Evolutionary conservation across 2,329 filamentous ascomycete genomes (phyloP), one percentile per base, ranked within the genome.

Genomic region (Fusarium sp.): DNA sequence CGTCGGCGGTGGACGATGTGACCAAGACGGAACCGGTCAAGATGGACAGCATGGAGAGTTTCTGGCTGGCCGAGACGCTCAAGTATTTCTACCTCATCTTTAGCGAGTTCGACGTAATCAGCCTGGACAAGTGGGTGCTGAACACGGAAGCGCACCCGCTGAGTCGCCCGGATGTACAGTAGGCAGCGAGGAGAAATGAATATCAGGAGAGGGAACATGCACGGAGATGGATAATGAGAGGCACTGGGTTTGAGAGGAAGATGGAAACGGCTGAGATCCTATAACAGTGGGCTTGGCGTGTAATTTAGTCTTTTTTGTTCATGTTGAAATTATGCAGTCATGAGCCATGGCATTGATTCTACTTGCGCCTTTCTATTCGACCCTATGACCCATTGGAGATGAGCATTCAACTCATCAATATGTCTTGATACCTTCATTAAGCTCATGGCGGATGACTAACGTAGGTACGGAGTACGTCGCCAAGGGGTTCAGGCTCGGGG

Each of bases 41-140:
- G 73, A 82, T 86, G 66, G 90, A 94, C 78, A 88, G 87, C 61
- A 94, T 94, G 92, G 92, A 94, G 85, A 93, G 91, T 70, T 94
- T 94, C 80, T 94, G 92, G 92, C 85, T 93, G 40, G 90, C 90
- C 2, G 90, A 92, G 82, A 92, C 90, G 73, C 81, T 92, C 61
- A 92, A 92, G 80, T 92, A 92, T 80, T 91, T 91, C 73, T 92
- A 90, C 70, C 81, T 93, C 65, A 85, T 91, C 10, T 92, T 92
- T 78, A 85, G 85, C 35, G 89, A 91, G 45, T 90, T 89, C 68
- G 84, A 87, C 66, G 80, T 90, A 30, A 82, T 91, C 17, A 90
- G 87, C 76, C 81, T 93, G 74, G 90, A 93, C 80, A 84, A 89
- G 66, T 91, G 88, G 87, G 89, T 91, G 64, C 81, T 91, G 58